phyloP scores from a whole-genome alignment of 805 yeast species.

The Kodamaea neixiangensis region DNA sequence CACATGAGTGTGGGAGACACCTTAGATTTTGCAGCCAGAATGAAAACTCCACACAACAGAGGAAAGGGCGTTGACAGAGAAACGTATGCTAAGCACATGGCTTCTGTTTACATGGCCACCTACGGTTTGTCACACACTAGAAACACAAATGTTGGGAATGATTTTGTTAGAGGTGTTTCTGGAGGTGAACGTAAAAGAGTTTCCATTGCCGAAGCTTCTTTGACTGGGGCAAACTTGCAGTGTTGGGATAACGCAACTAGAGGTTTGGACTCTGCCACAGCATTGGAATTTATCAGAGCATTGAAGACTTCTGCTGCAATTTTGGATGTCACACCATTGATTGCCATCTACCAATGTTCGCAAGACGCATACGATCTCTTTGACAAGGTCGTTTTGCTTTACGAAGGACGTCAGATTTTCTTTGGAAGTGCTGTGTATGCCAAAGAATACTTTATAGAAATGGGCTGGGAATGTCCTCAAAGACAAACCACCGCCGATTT shows the following conservation, averaged over 20 bases:
- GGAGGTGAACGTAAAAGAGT: slow-evolving; percentile 90
- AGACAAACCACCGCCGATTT: slow-evolving; percentile 64
- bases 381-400: slow-evolving; percentile 61
- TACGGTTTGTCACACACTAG: slow-evolving; percentile 61
- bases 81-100: slow-evolving; percentile 23
- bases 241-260: slow-evolving; percentile 86
- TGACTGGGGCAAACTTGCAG: slow-evolving; percentile 62
- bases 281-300: slow-evolving; percentile 70
- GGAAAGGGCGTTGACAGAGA: slow-evolving; percentile 31
- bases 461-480: slow-evolving; percentile 59
- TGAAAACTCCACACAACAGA: slow-evolving; percentile 46
- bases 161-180: slow-evolving; percentile 69
- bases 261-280: slow-evolving; percentile 84
- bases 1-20: slow-evolving; percentile 57
- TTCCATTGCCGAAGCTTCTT: slow-evolving; percentile 75
- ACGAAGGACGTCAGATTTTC: slow-evolving; percentile 58
- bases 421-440: slow-evolving; percentile 51
- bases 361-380: slow-evolving; percentile 62
- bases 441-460: slow-evolving; percentile 47
- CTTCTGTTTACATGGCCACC: slow-evolving; percentile 21
- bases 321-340: slow-evolving; percentile 52
- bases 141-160: slow-evolving; percentile 62
- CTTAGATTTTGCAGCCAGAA: slow-evolving; percentile 53
- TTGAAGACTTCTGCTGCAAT: slow-evolving; percentile 62
- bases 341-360: slow-evolving; percentile 59